Conservation (phyloP, 805 yeast species). For the Lipomyces starkeyi region DNA sequence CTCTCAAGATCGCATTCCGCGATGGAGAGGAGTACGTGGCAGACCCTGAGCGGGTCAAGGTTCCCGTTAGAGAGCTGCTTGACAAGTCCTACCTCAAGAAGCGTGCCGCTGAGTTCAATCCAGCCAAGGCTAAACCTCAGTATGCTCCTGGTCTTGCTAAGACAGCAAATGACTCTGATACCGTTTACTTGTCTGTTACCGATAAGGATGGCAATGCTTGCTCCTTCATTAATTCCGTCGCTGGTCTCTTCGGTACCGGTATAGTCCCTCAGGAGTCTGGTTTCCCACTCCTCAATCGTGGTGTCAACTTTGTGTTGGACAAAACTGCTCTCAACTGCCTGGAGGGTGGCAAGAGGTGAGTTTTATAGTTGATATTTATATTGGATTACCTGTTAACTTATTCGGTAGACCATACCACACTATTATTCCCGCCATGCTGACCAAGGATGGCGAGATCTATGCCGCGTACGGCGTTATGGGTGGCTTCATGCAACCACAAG, state of each 20-base stretch:
- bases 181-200: conserved; percentile 69
- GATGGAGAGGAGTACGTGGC: conserved; percentile 77
- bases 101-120: conserved; percentile 56
- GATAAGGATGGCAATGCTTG: conserved; percentile 79
- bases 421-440: conserved; percentile 81
- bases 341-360: conserved; percentile 61
- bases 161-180: conserved; percentile 65
- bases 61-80: conserved; percentile 53
- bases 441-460: conserved; percentile 59
- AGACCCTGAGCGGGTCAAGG: conserved; percentile 55
- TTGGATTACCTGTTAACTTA: not conserved
- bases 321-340: conserved; percentile 63
- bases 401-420: conserved; percentile 72
- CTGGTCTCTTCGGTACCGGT: conserved; percentile 70
- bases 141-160: conserved; percentile 60
- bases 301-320: conserved; percentile 71
- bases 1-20: conserved; percentile 71
- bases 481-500: conserved; percentile 86
- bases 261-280: conserved; percentile 66
- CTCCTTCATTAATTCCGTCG: conserved; percentile 79
- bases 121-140: conserved; percentile 50
- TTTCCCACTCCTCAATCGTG: conserved; percentile 75
- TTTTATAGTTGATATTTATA: not conserved
- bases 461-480: conserved; percentile 87
- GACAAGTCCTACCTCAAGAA: conserved; percentile 56